Evolutionary conservation across 768 basidiomycete genomes (phyloP).

Genomic region (Nevesoporus exiguus): DNA sequence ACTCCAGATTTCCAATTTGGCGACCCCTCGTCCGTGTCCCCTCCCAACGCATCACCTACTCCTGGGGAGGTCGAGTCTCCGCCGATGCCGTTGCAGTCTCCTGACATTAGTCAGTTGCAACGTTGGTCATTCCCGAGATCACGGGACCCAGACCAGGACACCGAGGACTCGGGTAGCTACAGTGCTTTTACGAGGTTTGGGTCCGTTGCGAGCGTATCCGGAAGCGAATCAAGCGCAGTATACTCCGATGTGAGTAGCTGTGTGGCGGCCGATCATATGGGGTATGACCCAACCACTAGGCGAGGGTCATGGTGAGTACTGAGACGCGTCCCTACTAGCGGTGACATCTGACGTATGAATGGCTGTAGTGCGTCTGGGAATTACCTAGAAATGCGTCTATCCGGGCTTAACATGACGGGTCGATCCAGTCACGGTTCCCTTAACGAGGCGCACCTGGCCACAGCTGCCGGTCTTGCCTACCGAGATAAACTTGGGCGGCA

Average conservation of each 20-base stretch:
- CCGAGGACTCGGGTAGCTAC: constrained; percentile 51
- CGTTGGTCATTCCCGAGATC: constrained; percentile 43
- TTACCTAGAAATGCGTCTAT: constrained; percentile 29
- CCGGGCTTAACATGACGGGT: constrained; percentile 29
- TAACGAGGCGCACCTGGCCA: constrained; percentile 26
- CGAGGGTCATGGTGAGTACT: constrained; percentile 31
- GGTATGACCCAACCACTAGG: constrained; percentile 33
- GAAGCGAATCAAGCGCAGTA: constrained; percentile 56
- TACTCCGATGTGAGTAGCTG: constrained; percentile 44
- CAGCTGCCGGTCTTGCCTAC: constrained; percentile 21
- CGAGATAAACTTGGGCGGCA: constrained; percentile 26
- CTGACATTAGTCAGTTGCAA: constrained; percentile 40
- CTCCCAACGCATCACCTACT: constrained; percentile 47
- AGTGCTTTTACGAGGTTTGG: constrained; percentile 51
- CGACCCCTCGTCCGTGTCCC: constrained; percentile 44
- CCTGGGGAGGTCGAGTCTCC: constrained; percentile 43
- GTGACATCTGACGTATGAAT: constrained; percentile 20
- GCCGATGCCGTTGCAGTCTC: constrained; percentile 34
- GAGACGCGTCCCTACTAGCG: constrained; percentile 18
- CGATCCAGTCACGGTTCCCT: constrained; percentile 34
- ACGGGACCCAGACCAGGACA: constrained; percentile 44
- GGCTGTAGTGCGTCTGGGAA: constrained; percentile 28
- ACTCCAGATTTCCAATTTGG: constrained; percentile 64
- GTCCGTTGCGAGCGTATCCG: constrained; percentile 57
- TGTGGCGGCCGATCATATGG: constrained; percentile 30